A percentile compares a stretch with the other conserved stretches of the same genome.
These are phyloP conservation scores for Cryphonectria carpinicola DNA, from an alignment of 2,329 filamentous ascomycete species.

Conservation along the genomic window DNA sequence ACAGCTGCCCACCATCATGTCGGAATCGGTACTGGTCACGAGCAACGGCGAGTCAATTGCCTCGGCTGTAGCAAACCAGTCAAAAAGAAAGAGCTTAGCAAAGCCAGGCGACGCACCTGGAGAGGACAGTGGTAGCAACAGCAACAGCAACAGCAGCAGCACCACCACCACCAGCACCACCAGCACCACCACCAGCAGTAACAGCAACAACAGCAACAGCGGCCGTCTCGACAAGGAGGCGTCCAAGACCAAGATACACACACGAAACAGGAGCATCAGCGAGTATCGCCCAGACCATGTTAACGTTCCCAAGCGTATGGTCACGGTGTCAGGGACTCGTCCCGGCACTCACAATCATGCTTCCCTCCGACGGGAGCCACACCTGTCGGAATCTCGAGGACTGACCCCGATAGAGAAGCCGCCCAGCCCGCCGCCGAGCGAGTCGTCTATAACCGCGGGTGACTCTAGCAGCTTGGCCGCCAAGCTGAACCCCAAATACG, in stretches of 20 bases:
- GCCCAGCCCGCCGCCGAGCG: conserved; percentile 83
- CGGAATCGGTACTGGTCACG: conserved; percentile 54
- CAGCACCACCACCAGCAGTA: conserved; percentile 35
- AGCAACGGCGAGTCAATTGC: conserved; percentile 57
- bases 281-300: conserved; percentile 80
- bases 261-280: conserved; percentile 81
- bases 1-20: conserved; percentile 40
- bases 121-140: conserved; percentile 11
- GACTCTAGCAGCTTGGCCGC: conserved; percentile 39
- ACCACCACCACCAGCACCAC: too few relatives aligned
- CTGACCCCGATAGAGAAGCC: conserved; percentile 66
- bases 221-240: conserved; percentile 22
- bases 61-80: conserved; percentile 53
- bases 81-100: conserved; percentile 54
- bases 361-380: conserved; percentile 72
- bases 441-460: conserved; percentile 60
- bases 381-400: conserved; percentile 79
- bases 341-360: conserved; percentile 47
- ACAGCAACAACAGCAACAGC: conserved; percentile 26
- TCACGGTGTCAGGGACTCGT: conserved; percentile 71
- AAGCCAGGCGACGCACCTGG: conserved; percentile 10
- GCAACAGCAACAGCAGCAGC: conserved; percentile 20
- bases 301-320: conserved; percentile 70
- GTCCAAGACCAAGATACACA: conserved; percentile 49
- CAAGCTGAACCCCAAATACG: conserved; percentile 48